Percentiles rank a stretch among this genome's conserved stretches.
Evolutionary conservation across 2,329 filamentous ascomycete species (phyloP).

Genomic region (Claviceps arundinis): DNA sequence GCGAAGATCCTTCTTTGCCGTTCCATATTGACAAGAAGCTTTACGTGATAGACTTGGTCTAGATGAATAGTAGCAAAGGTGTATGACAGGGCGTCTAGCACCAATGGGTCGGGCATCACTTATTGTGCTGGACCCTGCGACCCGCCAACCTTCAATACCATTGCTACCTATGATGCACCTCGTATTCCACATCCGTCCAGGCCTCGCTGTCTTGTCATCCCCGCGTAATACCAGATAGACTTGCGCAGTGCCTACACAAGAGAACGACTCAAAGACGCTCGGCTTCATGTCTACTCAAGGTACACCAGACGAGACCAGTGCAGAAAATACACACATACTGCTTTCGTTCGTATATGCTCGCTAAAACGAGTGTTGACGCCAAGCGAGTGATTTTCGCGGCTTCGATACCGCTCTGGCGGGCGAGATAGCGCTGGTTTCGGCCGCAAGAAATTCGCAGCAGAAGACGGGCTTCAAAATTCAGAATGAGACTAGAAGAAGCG

Average conservation of each 20-base stretch:
- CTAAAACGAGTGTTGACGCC: conserved; percentile 75
- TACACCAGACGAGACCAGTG: conserved; percentile 24
- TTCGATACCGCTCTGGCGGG: conserved; percentile 58
- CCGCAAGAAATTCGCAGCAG: conserved; percentile 79
- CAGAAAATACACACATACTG: neutral
- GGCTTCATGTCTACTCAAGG: conserved; percentile 55
- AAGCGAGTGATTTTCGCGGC: conserved; percentile 57
- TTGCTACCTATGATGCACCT: conserved; percentile 80
- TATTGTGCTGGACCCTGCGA: conserved; percentile 75
- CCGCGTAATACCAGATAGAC: conserved; percentile 91
- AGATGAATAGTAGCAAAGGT: conserved; percentile 62
- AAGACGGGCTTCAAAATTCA: conserved; percentile 75
- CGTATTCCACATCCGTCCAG: conserved; percentile 86
- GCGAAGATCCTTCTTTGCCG: conserved; percentile 81
- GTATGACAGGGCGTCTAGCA: conserved; percentile 71
- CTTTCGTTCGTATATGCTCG: conserved; percentile 63
- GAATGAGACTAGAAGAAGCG: conserved; percentile 53
- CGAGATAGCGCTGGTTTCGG: conserved; percentile 69
- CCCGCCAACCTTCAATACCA: conserved; percentile 80
- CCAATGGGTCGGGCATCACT: conserved; percentile 70
- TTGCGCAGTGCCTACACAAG: conserved; percentile 93
- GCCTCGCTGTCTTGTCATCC: conserved; percentile 77
- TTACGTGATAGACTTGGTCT: conserved; percentile 72
- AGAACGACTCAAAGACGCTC: conserved; percentile 86
- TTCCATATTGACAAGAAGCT: conserved; percentile 88